Percentiles rank a stretch among this genome's conserved stretches.
Evolutionary conservation across 768 basidiomycete genomes (phyloP).

Genomic region (Lactifluus rugatus): DNA sequence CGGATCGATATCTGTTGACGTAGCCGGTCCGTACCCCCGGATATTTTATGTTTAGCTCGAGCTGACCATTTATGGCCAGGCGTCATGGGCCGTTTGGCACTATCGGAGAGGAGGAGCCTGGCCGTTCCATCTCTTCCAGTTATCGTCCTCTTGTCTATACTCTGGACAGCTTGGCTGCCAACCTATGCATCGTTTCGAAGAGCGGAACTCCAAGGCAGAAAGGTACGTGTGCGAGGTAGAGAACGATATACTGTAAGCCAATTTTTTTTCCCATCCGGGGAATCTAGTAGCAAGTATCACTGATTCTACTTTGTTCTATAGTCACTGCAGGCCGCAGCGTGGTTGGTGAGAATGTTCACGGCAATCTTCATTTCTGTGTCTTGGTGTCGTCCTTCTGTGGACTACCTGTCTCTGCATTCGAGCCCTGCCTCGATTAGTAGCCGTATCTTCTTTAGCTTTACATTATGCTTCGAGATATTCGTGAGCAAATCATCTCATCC

Average conservation of each 20-base stretch:
- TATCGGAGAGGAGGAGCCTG: neutral
- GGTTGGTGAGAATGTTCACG: slow-evolving; percentile 48
- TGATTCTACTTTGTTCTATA: slow-evolving; percentile 24
- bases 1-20: slow-evolving; percentile 34
- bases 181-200: slow-evolving; percentile 54
- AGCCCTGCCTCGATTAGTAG: slow-evolving; percentile 30
- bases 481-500: slow-evolving; percentile 32
- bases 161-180: slow-evolving; percentile 85
- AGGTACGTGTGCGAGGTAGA: slow-evolving; percentile 59
- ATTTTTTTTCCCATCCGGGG: neutral
- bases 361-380: slow-evolving; percentile 36
- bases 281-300: neutral
- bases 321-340: slow-evolving; percentile 50
- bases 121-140: slow-evolving; percentile 34
- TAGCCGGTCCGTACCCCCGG: slow-evolving; percentile 34
- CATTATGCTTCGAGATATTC: slow-evolving; percentile 42
- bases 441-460: slow-evolving; percentile 39
- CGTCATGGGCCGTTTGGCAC: slow-evolving; percentile 4
- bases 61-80: neutral
- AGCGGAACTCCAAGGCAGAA: slow-evolving; percentile 60
- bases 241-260: slow-evolving; percentile 48
- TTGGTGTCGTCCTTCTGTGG: slow-evolving; percentile 33
- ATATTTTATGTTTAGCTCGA: neutral
- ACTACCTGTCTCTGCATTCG: slow-evolving; percentile 30
- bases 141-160: slow-evolving; percentile 46